Evolutionary conservation across 2,329 filamentous ascomycete species (phyloP).

Genomic region (Tolypocladium inflatum): DNA sequence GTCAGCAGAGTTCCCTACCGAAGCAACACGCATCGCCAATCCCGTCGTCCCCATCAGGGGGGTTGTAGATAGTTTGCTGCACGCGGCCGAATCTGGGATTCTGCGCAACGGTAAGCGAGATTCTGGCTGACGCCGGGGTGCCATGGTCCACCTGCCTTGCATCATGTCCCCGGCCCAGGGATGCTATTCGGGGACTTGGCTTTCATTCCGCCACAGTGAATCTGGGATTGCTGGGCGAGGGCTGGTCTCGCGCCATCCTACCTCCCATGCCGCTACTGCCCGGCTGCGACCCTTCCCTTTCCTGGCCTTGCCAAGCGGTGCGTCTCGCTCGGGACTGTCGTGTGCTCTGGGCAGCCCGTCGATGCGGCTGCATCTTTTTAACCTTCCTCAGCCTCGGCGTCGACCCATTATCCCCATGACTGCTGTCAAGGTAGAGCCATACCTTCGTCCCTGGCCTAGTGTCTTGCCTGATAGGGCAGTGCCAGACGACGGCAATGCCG

Average conservation of each 20-base stretch:
- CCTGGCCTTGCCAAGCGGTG: background rate
- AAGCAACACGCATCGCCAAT: background rate
- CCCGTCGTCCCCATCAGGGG: background rate
- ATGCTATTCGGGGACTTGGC: background rate
- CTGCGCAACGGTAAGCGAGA: slow-evolving; percentile 2
- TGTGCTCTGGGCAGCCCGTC: background rate
- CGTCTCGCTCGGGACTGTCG: background rate
- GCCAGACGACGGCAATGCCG: background rate
- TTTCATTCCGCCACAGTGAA: slow-evolving; percentile 3
- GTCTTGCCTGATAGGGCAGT: background rate
- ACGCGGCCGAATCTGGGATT: slow-evolving; percentile 7
- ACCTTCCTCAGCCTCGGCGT: background rate
- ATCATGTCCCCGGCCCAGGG: background rate
- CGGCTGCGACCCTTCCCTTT: background rate
- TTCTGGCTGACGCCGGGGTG: background rate
- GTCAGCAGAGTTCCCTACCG: background rate
- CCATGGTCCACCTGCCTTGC: background rate
- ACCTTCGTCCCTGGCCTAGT: background rate
- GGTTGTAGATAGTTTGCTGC: slow-evolving; percentile 5
- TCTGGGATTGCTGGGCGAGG: slow-evolving; percentile 4
- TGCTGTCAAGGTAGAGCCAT: background rate
- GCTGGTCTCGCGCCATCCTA: background rate
- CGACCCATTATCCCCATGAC: background rate
- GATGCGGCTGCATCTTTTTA: background rate
- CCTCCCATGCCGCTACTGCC: background rate